Evolutionary conservation across 2,329 filamentous ascomycete genomes (phyloP), one percentile per base, ranked within the genome.

Genomic region (Verticillium alfalfae): DNA sequence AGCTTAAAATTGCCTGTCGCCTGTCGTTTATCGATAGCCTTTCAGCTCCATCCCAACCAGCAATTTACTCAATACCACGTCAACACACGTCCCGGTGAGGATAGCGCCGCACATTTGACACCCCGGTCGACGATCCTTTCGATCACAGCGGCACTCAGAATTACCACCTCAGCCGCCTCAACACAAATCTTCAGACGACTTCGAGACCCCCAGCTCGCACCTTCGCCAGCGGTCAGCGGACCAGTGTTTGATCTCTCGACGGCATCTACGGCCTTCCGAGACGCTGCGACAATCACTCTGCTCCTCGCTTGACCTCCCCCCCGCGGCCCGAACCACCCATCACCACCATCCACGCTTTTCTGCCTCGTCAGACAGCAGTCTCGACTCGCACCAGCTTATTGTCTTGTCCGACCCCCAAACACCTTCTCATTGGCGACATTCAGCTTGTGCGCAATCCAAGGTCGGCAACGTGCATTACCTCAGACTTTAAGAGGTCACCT

Each of bases 401-500:
- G 18, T 15, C 16, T 37, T 57, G 55, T 57, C 38, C 34, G 26
- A 57, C 55, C 6, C 6, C 38, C 34, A n/a, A 8, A 34, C 38
- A 5, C 9, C 41, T 9, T 9, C 45, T 36, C 16, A 31, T 52
- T 45, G 45, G 45, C 9, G 1, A 10, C 7, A 4, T 18, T 22
- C 18, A 22, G 45, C 45, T 52, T 52, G n/a, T 52, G 45, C 45
- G 12, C 45, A 13, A 52, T 8, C 45, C 4, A n/a, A 26, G 18
- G 18, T 18, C 45, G 45, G 45, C 10, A 12, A 52, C 45, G 45
- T 26, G 59, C 61, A 59, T 58, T 37, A 61, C 54, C 62, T 63
- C 63, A 56, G 63, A 65, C 59, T 60, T 45, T 34, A 64, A 45
- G 59, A 58, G 45, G 63, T 57, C 22, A 62, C 41, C 56, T 54